Evolutionary conservation across 176 grass and related monocot species (phyloP).

Genomic region (Calamus simplicifolius): DNA sequence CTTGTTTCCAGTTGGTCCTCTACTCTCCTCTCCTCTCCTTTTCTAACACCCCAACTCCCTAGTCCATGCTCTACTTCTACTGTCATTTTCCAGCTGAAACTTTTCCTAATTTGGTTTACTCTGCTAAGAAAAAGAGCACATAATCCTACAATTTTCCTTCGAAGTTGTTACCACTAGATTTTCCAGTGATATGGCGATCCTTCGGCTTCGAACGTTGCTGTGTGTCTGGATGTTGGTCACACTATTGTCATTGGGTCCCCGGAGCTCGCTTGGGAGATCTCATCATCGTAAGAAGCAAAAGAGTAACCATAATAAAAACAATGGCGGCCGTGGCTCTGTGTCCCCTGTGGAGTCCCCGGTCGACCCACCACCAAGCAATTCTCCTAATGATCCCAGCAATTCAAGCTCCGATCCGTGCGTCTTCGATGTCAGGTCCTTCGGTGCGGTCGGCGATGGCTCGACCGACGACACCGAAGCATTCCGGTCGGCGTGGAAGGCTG

Average conservation of each 20-base stretch:
- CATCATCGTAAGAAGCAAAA: slow-evolving; percentile 59
- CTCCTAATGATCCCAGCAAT: slow-evolving; percentile 13
- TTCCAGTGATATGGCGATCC: slow-evolving; percentile 11
- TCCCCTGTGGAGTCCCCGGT: slow-evolving; percentile 12
- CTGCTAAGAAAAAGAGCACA: too few relatives aligned
- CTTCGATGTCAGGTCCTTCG: slow-evolving; percentile 69
- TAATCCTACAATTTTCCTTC: too few relatives aligned
- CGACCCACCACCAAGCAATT: neutral
- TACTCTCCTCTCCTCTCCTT: neutral
- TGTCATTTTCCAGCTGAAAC: too few relatives aligned
- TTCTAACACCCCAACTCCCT: neutral
- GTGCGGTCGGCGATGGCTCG: slow-evolving; percentile 50
- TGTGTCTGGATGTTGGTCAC: slow-evolving; percentile 9
- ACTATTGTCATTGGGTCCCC: slow-evolving; percentile 15
- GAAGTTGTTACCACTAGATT: neutral
- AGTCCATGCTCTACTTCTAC: too few relatives aligned
- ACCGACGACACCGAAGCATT: slow-evolving; percentile 70
- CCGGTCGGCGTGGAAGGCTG: slow-evolving; percentile 52
- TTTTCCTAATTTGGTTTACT: too few relatives aligned
- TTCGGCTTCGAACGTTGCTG: slow-evolving; percentile 8
- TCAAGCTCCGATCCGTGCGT: slow-evolving; percentile 37
- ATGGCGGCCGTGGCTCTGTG: neutral
- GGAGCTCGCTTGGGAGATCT: slow-evolving; percentile 35
- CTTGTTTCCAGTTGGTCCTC: neutral
- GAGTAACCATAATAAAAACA: slow-evolving; percentile 10